These are phyloP conservation scores for Diplodia mutila DNA, from an alignment of 2,329 filamentous ascomycete genomes.

Conservation along the genomic window DNA sequence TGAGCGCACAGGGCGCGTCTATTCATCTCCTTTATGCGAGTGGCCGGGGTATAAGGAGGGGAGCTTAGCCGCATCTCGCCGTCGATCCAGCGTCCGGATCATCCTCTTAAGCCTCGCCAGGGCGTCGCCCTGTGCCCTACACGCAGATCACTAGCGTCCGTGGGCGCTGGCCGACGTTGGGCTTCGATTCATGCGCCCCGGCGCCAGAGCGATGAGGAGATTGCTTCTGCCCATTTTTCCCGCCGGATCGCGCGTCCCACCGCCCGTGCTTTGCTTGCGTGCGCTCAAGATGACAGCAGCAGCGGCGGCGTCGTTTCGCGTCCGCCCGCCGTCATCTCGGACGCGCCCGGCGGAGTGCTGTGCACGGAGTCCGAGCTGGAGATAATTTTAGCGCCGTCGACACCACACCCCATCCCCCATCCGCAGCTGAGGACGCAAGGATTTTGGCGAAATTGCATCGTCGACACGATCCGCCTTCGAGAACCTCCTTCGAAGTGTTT, in stretches of 20 bases:
- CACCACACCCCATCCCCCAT: background rate
- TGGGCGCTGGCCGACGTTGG: constrained; percentile 9
- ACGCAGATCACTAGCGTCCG: constrained; percentile 13
- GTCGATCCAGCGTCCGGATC: constrained; percentile 22
- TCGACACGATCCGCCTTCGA: constrained; percentile 18
- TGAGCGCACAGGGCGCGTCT: constrained; percentile 4
- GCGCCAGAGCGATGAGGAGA: background rate
- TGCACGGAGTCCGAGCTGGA: background rate
- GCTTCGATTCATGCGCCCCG: constrained; percentile 22
- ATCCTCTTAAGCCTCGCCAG: constrained; percentile 21
- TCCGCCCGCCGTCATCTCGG: constrained; percentile 1
- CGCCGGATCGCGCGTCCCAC: background rate
- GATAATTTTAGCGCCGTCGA: background rate
- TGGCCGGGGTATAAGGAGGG: constrained; percentile 11
- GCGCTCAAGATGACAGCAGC: background rate
- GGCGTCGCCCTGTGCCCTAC: constrained; percentile 6
- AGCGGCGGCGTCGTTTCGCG: background rate
- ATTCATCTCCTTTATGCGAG: constrained; percentile 22
- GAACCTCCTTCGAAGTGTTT: constrained; percentile 24
- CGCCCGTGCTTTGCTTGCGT: constrained; percentile 2
- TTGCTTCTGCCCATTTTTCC: constrained; percentile 10
- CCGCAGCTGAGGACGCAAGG: constrained; percentile 17
- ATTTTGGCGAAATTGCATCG: constrained; percentile 22
- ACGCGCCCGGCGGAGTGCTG: background rate
- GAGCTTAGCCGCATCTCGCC: constrained; percentile 3